phyloP scores from a whole-genome alignment of 106 monocot genomes.

The Triglochin maritima region DNA sequence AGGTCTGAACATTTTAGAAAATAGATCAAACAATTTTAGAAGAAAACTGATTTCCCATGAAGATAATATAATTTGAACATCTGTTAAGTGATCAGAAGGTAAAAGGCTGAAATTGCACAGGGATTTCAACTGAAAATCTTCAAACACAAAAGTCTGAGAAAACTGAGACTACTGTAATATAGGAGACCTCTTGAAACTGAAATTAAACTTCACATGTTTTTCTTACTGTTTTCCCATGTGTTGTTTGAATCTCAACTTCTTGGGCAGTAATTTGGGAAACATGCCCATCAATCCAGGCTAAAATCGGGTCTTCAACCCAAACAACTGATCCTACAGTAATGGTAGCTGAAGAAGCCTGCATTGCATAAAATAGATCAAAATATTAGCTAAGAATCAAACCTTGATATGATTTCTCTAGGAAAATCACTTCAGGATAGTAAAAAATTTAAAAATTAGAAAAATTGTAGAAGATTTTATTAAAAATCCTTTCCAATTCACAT shows the following conservation, averaged over 20 bases:
- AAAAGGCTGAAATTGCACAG: background rate
- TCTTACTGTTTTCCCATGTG: constrained; percentile 57
- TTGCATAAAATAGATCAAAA: background rate
- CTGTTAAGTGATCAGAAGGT: background rate
- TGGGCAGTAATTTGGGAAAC: constrained; percentile 55
- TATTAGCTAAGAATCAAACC: too few relatives aligned
- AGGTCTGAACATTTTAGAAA: too few relatives aligned
- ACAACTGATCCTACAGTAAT: constrained; percentile 83
- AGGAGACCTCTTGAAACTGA: background rate
- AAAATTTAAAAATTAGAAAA: too few relatives aligned
- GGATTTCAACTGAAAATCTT: background rate
- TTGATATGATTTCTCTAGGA: too few relatives aligned
- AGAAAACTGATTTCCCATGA: too few relatives aligned
- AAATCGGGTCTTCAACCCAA: constrained; percentile 64
- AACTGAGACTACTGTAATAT: background rate
- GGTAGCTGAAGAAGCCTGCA: constrained; percentile 39
- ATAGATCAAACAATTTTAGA: background rate
- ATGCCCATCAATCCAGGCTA: constrained; percentile 81
- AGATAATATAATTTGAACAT: background rate
- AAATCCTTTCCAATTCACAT: too few relatives aligned
- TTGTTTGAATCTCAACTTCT: constrained; percentile 55
- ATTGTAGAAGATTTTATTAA: too few relatives aligned
- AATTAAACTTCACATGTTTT: background rate
- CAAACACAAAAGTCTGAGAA: background rate
- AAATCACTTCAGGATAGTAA: too few relatives aligned